Percentiles rank a stretch among this genome's conserved stretches.
Evolutionary conservation across 176 grass and related monocot genomes (phyloP).

Genomic region (Phoenix dactylifera): DNA sequence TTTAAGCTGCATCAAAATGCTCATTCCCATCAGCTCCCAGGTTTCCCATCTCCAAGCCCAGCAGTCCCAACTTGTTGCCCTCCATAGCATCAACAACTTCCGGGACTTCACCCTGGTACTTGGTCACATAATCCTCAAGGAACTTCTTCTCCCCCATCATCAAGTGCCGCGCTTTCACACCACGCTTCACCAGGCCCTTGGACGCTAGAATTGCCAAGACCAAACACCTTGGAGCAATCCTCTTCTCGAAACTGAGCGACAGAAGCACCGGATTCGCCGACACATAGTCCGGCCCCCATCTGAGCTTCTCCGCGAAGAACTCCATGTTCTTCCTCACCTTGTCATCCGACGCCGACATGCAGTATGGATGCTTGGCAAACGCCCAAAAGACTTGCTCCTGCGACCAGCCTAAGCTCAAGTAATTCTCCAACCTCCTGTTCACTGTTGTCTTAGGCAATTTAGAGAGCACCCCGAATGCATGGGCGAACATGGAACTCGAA

Average conservation of each 20-base stretch:
- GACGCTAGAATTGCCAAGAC: background rate
- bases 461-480: background rate
- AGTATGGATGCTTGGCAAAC: background rate
- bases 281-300: background rate
- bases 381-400: background rate
- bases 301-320: background rate
- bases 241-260: background rate
- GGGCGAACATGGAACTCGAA: background rate
- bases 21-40: too few relatives aligned
- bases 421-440: background rate
- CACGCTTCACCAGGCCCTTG: background rate
- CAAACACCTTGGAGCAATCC: background rate
- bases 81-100: background rate
- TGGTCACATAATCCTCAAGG: background rate
- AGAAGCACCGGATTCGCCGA: background rate
- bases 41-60: too few relatives aligned
- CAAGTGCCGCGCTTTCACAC: background rate
- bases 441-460: background rate
- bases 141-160: background rate
- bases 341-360: background rate
- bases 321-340: background rate
- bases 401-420: background rate
- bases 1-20: too few relatives aligned
- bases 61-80: too few relatives aligned
- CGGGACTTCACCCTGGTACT: background rate